Base-by-base conservation (phyloP, 257 asterid species). In the Haberlea rhodopensis region DNA sequence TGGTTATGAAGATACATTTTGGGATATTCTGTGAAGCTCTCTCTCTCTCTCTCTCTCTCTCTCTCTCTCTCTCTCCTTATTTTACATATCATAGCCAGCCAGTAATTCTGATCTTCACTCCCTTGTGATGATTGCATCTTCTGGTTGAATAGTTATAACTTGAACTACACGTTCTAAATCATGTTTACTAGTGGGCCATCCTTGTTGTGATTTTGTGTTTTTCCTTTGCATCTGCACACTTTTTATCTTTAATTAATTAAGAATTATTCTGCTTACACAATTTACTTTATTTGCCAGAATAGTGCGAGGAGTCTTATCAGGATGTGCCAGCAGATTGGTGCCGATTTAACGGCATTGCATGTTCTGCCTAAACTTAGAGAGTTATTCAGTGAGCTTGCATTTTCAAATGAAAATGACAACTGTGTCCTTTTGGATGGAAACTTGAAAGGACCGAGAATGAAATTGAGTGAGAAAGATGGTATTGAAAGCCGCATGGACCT, bases 251-350 rank as follows among this genome's bases (percentile, higher is more conserved):
- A 68, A 52, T 27, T 29, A 18, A 60, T 66, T 71, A 61, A 57
- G 53, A 54, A 55, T 23, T 34, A 28, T 40, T 69, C 45, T 72
- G 54, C 40, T 76, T 58, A 68, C 66, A 59, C 45, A 52, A 31
- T 29, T 76, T 66, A 62, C 58, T 68, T 71, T 16, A 56, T 76
- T 69, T 81, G 61, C 77, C 82, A 92, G 99, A 80, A 75, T 63
- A 85, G 94, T 70, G 91, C 95, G 62, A 85, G 77, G 73, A 80
- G 88, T 79, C 87, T 92, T 66, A 57, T 90, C 72, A 82, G 81
- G 71, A 84, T 87, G 70, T 92, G 94, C 80, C 90, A 78, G 85
- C 91, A 79, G 78, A 85, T 92, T 73, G 99, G 99, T 63, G 84
- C 96, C 43, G 95, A 85, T 67, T 80, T 81, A 79, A 87, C 97